Percentiles rank a stretch among this genome's conserved stretches.
Evolutionary conservation across 495 filamentous ascomycete genomes (phyloP).

Genomic region (Aspergillus hancockii): DNA sequence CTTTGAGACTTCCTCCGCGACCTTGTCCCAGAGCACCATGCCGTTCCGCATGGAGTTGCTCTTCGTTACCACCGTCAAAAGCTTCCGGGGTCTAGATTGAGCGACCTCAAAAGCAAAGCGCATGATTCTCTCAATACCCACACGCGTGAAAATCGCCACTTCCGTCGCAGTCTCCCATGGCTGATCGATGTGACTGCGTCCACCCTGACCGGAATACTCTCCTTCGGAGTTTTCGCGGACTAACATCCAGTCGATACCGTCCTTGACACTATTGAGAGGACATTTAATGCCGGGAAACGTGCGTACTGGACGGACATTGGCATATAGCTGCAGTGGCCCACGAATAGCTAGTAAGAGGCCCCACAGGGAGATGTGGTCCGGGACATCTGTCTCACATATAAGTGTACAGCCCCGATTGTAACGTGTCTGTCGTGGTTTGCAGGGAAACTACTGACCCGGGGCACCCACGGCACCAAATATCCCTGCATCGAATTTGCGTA

Average conservation of each 20-base stretch:
- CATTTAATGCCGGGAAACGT: conserved; percentile 50
- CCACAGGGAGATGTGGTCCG: conserved; percentile 59
- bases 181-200: conserved; percentile 48
- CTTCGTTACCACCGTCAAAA: conserved; percentile 59
- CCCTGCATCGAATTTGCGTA: conserved; percentile 54
- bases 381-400: conserved; percentile 43
- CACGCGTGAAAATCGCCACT: conserved; percentile 55
- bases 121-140: conserved; percentile 56
- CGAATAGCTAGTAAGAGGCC: conserved; percentile 55
- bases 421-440: neutral
- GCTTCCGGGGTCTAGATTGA: conserved; percentile 42
- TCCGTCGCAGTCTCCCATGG: conserved; percentile 57
- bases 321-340: conserved; percentile 54
- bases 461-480: conserved; percentile 60
- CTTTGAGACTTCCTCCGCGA: conserved; percentile 43
- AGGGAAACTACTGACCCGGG: conserved; percentile 37
- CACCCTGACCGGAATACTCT: conserved; percentile 58
- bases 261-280: conserved; percentile 42
- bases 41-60: conserved; percentile 59
- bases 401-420: neutral
- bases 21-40: conserved; percentile 59
- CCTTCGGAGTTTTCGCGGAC: conserved; percentile 59
- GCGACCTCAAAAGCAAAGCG: conserved; percentile 57
- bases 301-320: conserved; percentile 54
- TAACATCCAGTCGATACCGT: conserved; percentile 56